Conservation (phyloP, 352 stramenopile genomes). For the Globisporangium nodosum region DNA sequence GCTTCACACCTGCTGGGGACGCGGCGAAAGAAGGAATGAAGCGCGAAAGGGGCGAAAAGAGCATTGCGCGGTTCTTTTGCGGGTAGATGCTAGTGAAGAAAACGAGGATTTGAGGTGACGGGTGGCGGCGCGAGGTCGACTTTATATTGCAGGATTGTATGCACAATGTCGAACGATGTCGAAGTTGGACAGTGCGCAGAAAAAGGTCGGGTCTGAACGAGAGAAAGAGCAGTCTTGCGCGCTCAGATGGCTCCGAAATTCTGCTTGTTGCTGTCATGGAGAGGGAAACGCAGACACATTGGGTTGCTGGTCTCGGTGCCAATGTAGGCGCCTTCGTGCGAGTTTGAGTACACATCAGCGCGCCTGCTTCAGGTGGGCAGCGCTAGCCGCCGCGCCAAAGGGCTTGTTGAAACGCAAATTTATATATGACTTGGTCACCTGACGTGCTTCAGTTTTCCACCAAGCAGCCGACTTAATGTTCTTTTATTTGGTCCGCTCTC, state of each 20-base stretch:
- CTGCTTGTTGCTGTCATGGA: no score
- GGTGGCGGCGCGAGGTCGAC: background rate
- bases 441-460: background rate
- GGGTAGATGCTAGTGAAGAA: background rate
- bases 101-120: background rate
- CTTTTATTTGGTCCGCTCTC: background rate
- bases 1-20: background rate
- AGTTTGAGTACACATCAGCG: no score
- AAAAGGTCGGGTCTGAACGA: background rate
- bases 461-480: background rate
- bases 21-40: conserved; percentile 1
- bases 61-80: background rate
- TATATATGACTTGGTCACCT: no score
- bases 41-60: background rate
- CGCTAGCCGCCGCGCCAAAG: no score
- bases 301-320: no score
- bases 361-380: no score
- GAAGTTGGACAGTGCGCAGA: background rate
- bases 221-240: background rate
- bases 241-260: background rate
- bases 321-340: no score
- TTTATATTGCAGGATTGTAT: background rate
- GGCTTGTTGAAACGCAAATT: no score
- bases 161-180: background rate
- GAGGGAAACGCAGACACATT: no score